Evolutionary conservation across 192 early-diverging fungal species (phyloP), one percentile per base, ranked within the genome.

Genomic region (Coemansia reversa): DNA sequence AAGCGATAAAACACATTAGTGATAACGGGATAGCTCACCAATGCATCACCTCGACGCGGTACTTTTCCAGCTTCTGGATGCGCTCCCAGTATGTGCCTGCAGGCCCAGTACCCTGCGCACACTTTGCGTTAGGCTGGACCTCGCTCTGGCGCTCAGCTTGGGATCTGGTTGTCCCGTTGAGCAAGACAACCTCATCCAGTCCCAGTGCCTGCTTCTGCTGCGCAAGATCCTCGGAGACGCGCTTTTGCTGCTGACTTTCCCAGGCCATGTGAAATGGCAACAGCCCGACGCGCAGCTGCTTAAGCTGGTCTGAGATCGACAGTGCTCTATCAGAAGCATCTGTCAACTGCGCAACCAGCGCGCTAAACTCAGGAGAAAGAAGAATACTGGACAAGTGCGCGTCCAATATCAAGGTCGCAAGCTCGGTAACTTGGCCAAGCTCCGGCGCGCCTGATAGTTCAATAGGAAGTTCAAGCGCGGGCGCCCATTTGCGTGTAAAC

Each of bases 1-100:
- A 24, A 27, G 16, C 12, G 25, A 24, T 11, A 8, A 49, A 60
- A 60, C 5, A 47, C 27, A 60, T 5, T 48, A 19, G 8, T 28
- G 8, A 16, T 24, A 5, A 4, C 59, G 22, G 11, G 12, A 9
- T 5, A 29, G 20, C 50, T 55, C 66, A 75, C 79, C 79, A 81
- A 60, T 81, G 72, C 66, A 81, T 75, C 39, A 75, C 74, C 27
- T 81, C 79, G 4, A 81, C 79, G 20, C 79, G 73, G 55, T 81
- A 81, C 59, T 68, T 70, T 52, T 81, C 79, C n/a, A 75, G 73
- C 35, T 75, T 81, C 51, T 81, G 79, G 14, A 75, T 64, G 8
- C 69, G 73, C 58, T 81, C 74, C 79, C 79, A 81, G 63, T 81
- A 75, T 24, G 66, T 71, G 20, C 79, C 79, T 1, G 66, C 56